Evolutionary conservation across 2,329 filamentous ascomycete genomes (phyloP).

Genomic region (Hyphodiscus sp.): DNA sequence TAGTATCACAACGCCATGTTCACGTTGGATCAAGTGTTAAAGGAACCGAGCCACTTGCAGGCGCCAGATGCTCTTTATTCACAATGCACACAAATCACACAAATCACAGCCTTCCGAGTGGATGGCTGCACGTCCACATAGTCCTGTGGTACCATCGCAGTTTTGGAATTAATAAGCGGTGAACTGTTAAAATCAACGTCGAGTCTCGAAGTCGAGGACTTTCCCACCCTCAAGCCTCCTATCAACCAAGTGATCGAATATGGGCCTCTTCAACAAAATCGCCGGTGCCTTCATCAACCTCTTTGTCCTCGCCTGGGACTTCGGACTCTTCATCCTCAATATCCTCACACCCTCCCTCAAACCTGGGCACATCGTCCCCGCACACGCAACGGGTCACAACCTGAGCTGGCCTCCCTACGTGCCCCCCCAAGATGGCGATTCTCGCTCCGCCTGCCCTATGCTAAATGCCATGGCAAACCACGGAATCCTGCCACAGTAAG

Average conservation of each 20-base stretch:
- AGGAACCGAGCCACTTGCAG: too few relatives aligned
- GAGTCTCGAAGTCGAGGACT: too few relatives aligned
- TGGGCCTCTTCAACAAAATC: slow-evolving; percentile 7
- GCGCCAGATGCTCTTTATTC: too few relatives aligned
- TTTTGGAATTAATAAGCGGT: too few relatives aligned
- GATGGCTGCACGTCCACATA: too few relatives aligned
- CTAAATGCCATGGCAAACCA: slow-evolving; percentile 38
- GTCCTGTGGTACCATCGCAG: too few relatives aligned
- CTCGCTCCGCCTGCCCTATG: slow-evolving; percentile 33
- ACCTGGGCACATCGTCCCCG: slow-evolving; percentile 31
- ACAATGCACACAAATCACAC: too few relatives aligned
- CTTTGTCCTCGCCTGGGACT: slow-evolving; percentile 34
- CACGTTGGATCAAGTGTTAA: too few relatives aligned
- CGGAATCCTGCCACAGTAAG: slow-evolving; percentile 34
- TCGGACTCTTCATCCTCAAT: slow-evolving; percentile 31
- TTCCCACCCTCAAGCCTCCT: too few relatives aligned
- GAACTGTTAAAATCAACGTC: slow-evolving; percentile 3
- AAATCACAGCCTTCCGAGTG: too few relatives aligned
- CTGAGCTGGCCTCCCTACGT: slow-evolving; percentile 33
- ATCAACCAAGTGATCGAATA: not conserved
- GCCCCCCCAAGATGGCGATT: slow-evolving; percentile 32
- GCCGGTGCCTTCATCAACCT: slow-evolving; percentile 20
- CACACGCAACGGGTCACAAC: slow-evolving; percentile 30
- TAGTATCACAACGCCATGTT: too few relatives aligned
- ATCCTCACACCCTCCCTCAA: slow-evolving; percentile 32